Evolutionary conservation across 768 basidiomycete species (phyloP).

Genomic region (Tricholoma saponaceum): DNA sequence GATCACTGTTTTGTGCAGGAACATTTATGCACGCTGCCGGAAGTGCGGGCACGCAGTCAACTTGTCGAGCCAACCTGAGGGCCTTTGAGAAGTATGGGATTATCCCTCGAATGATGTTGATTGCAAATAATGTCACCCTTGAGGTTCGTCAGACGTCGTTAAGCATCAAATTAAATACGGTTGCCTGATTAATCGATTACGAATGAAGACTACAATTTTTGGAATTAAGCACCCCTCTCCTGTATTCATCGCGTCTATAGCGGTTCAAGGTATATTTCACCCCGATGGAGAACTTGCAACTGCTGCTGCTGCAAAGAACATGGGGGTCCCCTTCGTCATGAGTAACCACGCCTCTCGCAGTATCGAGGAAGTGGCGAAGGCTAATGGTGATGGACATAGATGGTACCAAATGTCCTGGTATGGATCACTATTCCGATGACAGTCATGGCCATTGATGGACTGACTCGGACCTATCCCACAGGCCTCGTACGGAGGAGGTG

Average conservation of each 20-base stretch:
- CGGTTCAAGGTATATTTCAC: slow-evolving; percentile 73
- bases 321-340: slow-evolving; percentile 68
- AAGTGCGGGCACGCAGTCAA: slow-evolving; percentile 67
- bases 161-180: neutral
- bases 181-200: neutral
- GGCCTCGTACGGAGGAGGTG: slow-evolving; percentile 60
- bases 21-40: slow-evolving; percentile 74
- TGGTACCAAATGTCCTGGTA: neutral
- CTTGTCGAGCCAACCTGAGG: slow-evolving; percentile 60
- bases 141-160: slow-evolving; percentile 38
- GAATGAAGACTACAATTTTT: slow-evolving; percentile 61
- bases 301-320: slow-evolving; percentile 57
- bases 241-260: slow-evolving; percentile 68
- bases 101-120: slow-evolving; percentile 74
- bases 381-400: neutral
- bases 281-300: slow-evolving; percentile 67
- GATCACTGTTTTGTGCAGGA: slow-evolving; percentile 27
- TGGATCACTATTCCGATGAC: neutral
- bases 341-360: slow-evolving; percentile 69
- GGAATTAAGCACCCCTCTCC: slow-evolving; percentile 63
- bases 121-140: slow-evolving; percentile 51
- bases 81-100: slow-evolving; percentile 68
- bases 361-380: slow-evolving; percentile 57
- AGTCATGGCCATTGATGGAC: too few species aligned
- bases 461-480: slow-evolving; percentile 20